Percentiles rank a stretch among this genome's conserved stretches.
phyloP scores from a whole-genome alignment of 352 stramenopile genomes.

The Globisporangium canariense region DNA sequence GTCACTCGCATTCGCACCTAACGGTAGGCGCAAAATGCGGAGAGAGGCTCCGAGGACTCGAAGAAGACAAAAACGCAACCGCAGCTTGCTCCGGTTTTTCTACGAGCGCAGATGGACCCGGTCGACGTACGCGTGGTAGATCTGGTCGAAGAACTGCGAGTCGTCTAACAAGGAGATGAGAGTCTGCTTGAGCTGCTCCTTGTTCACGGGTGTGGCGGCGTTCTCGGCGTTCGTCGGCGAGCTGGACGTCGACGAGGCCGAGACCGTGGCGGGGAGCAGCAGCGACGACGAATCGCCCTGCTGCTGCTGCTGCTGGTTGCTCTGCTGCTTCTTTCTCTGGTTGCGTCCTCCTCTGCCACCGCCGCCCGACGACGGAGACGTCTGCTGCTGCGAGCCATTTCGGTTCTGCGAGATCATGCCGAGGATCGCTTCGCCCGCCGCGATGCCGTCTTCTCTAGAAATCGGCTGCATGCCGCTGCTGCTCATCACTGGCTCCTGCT shows the following conservation, averaged over 20 bases:
- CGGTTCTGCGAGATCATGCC: constrained; percentile 71
- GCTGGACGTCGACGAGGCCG: constrained; percentile 1
- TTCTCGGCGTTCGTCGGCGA: constrained; percentile 8
- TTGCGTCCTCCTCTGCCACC: neutral
- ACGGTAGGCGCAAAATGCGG: no score
- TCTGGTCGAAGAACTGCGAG: constrained; percentile 84
- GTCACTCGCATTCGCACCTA: no score
- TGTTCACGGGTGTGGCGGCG: constrained; percentile 44
- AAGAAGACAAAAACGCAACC: neutral
- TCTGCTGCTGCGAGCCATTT: constrained; percentile 12
- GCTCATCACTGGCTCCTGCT: constrained; percentile 22
- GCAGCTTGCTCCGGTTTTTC: constrained; percentile 5
- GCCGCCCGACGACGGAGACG: constrained; percentile 2
- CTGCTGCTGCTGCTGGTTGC: constrained; percentile 23
- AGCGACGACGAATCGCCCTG: constrained; percentile 10
- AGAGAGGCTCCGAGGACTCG: neutral
- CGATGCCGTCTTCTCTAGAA: constrained; percentile 75
- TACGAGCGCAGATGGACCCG: constrained; percentile 52
- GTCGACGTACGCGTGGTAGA: constrained; percentile 82
- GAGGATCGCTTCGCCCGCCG: constrained; percentile 77
- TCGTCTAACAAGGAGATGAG: constrained; percentile 79
- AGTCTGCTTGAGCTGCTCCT: constrained; percentile 86
- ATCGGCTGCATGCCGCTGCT: constrained; percentile 58
- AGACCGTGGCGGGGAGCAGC: constrained; percentile 11
- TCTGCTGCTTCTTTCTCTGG: constrained; percentile 26